Percentiles rank a stretch among this genome's conserved stretches.
Evolutionary conservation across 192 early-diverging fungal species (phyloP).

Genomic region (Rhizophagus prolifer): DNA sequence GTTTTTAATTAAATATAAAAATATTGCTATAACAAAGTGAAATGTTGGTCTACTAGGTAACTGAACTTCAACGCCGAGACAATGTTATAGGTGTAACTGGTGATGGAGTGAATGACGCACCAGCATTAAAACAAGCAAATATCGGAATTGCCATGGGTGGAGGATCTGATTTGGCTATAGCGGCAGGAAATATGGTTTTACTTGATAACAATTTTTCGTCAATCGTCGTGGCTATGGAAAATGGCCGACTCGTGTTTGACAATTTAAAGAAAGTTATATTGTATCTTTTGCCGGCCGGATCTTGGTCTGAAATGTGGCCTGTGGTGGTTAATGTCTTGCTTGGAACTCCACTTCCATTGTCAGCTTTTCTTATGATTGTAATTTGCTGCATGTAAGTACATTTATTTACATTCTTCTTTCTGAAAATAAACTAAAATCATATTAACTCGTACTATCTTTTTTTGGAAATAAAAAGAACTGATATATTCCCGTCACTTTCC

Average conservation of each 20-base stretch:
- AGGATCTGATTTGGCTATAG: conserved; percentile 79
- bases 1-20: conserved; percentile 67
- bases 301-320: conserved; percentile 73
- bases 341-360: conserved; percentile 77
- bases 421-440: background rate
- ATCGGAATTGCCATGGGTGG: conserved; percentile 86
- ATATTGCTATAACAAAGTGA: conserved; percentile 95
- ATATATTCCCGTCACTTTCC: conserved; percentile 60
- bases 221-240: conserved; percentile 67
- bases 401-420: conserved; percentile 30
- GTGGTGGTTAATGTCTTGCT: conserved; percentile 78
- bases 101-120: conserved; percentile 91
- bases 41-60: conserved; percentile 54
- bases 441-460: background rate
- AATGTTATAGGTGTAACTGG: conserved; percentile 84
- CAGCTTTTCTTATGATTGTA: conserved; percentile 78
- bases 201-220: conserved; percentile 45
- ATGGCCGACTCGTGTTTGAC: conserved; percentile 81
- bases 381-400: conserved; percentile 68
- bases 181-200: conserved; percentile 65
- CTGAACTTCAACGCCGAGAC: conserved; percentile 68
- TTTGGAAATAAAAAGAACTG: conserved; percentile 47
- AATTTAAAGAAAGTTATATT: conserved; percentile 87
- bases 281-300: conserved; percentile 78
- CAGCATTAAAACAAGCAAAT: conserved; percentile 88